Conservation (phyloP, 768 basidiomycete species). For the Termitomyces sp. region DNA sequence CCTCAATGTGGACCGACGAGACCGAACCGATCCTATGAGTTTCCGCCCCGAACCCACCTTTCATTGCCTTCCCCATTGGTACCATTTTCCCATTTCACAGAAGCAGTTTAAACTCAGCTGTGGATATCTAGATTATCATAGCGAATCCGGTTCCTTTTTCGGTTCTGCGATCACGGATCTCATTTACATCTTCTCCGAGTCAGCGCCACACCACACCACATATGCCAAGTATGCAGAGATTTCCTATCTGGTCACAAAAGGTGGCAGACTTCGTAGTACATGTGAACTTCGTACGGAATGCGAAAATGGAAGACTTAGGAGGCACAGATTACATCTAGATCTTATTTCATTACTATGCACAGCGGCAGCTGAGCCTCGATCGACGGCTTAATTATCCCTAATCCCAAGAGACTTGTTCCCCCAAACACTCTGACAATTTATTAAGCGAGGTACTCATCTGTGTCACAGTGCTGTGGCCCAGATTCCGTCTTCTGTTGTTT, state of each 20-base stretch:
- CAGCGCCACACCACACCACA: slow-evolving; percentile 1
- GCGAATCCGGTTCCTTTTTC: not conserved
- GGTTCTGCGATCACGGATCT: not conserved
- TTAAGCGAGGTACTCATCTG: not conserved
- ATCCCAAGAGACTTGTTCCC: not conserved
- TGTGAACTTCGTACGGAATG: not conserved
- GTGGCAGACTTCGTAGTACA: not conserved
- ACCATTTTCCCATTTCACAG: not conserved
- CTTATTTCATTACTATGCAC: not conserved
- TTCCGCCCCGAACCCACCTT: not conserved
- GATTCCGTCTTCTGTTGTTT: not conserved
- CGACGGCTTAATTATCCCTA: no score
- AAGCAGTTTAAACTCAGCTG: not conserved
- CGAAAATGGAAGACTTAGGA: not conserved
- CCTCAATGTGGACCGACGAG: not conserved
- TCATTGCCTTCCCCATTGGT: not conserved
- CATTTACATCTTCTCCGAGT: not conserved
- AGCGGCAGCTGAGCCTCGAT: not conserved
- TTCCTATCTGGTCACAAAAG: not conserved
- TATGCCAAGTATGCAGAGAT: not conserved
- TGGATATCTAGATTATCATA: not conserved
- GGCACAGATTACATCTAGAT: not conserved
- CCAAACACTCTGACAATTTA: not conserved
- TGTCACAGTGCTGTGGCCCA: not conserved
- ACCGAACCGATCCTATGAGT: not conserved